Conservation (phyloP, 305 asterid genomes). For the Ruellia speciosa region DNA sequence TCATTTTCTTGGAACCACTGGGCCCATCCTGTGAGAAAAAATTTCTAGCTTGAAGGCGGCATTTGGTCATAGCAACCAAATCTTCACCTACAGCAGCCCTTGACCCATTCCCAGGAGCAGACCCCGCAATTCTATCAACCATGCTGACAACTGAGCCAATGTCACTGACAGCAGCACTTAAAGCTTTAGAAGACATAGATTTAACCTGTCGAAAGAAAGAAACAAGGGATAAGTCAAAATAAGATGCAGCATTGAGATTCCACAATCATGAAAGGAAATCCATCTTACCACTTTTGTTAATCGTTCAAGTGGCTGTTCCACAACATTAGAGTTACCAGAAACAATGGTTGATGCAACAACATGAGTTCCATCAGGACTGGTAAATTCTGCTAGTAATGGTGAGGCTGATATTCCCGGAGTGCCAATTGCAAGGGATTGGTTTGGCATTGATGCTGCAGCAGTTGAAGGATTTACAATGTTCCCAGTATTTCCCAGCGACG, state of each 20-base stretch:
- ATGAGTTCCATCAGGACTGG: constrained; percentile 75
- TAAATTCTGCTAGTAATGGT: constrained; percentile 87
- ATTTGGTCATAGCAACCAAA: constrained; percentile 90
- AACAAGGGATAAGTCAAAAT: constrained; percentile 4
- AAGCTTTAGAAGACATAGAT: constrained; percentile 55
- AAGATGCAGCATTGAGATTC: constrained; percentile 11
- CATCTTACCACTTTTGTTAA: constrained; percentile 63
- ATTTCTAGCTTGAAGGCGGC: constrained; percentile 81
- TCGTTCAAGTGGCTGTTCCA: constrained; percentile 82
- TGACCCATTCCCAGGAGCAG: constrained; percentile 98
- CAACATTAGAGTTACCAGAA: constrained; percentile 49
- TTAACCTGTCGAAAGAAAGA: constrained; percentile 53
- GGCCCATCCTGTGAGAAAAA: constrained; percentile 76
- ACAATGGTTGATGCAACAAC: constrained; percentile 52
- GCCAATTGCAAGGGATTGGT: constrained; percentile 87
- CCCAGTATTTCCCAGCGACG: constrained; percentile 61
- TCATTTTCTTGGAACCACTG: constrained; percentile 74
- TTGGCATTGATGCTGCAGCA: constrained; percentile 49
- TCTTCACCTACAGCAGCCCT: constrained; percentile 98
- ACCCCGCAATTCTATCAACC: constrained; percentile 94
- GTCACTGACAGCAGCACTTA: constrained; percentile 74
- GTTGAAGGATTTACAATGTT: constrained; percentile 48
- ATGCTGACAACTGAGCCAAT: constrained; percentile 89
- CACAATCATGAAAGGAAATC: constrained; percentile 18
- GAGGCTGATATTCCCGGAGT: constrained; percentile 99